Percentiles rank a stretch among this genome's conserved stretches.
Evolutionary conservation across 2,329 filamentous ascomycete genomes (phyloP).

Genomic region (Alternaria brassicae): DNA sequence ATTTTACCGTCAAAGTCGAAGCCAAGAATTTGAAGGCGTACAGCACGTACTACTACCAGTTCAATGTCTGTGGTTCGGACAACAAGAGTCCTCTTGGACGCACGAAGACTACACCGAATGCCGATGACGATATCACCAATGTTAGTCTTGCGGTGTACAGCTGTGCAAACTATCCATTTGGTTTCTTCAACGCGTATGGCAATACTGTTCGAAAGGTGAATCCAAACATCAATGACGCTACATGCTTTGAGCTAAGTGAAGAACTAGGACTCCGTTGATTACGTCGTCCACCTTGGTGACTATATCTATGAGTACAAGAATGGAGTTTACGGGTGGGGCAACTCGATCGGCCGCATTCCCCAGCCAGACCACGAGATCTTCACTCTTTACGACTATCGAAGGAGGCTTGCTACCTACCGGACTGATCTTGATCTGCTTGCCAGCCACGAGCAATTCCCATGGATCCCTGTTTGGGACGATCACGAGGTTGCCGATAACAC

Average conservation of each 20-base stretch:
- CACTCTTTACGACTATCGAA: conserved; percentile 56
- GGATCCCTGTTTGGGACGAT: conserved; percentile 58
- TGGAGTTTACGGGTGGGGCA: conserved; percentile 47
- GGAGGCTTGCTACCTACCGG: conserved; percentile 51
- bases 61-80: conserved; percentile 69
- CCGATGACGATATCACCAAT: conserved; percentile 62
- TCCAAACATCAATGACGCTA: not conserved
- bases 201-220: conserved; percentile 44
- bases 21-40: conserved; percentile 67
- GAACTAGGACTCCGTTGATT: conserved; percentile 53
- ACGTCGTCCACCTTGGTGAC: conserved; percentile 53
- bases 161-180: conserved; percentile 63
- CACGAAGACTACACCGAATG: conserved; percentile 72
- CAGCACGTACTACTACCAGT: conserved; percentile 74
- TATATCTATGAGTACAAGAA: conserved; percentile 55
- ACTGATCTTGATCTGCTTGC: conserved; percentile 51
- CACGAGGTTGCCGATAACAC: conserved; percentile 53
- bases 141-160: conserved; percentile 74
- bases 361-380: conserved; percentile 49
- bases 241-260: not conserved
- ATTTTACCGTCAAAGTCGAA: conserved; percentile 73
- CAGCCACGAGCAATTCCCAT: conserved; percentile 52
- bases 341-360: conserved; percentile 41
- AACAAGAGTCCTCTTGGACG: conserved; percentile 68
- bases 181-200: conserved; percentile 60